phyloP scores from a whole-genome alignment of 2,329 filamentous ascomycete genomes.

The Botrytis paeoniae region DNA sequence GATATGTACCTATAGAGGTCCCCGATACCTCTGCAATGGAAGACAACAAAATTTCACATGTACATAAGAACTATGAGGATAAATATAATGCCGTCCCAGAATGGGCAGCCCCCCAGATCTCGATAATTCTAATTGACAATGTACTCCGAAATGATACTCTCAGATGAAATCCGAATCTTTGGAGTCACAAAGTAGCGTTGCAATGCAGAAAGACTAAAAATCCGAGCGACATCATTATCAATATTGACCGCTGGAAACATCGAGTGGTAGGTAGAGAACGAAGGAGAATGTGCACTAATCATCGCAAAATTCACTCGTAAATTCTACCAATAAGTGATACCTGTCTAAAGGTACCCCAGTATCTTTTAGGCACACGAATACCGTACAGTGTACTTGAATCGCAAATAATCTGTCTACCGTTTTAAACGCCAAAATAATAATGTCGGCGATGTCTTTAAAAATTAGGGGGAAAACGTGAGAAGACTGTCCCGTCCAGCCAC shows the following conservation, averaged over 20 bases:
- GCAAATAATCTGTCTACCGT: constrained; percentile 3
- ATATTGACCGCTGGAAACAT: neutral
- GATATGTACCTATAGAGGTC: constrained; percentile 11
- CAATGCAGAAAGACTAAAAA: constrained; percentile 7
- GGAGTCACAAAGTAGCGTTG: neutral
- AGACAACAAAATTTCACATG: neutral
- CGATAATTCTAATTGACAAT: neutral
- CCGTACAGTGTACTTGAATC: neutral
- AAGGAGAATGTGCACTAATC: neutral
- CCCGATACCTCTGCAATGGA: constrained; percentile 15
- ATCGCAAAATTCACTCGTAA: constrained; percentile 3
- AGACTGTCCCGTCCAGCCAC: neutral
- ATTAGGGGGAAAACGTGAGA: neutral
- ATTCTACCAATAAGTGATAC: constrained; percentile 13
- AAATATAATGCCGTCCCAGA: neutral
- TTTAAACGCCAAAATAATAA: constrained; percentile 12
- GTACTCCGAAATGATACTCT: constrained; percentile 1
- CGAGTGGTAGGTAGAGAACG: neutral
- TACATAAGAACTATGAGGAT: neutral
- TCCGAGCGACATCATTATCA: neutral
- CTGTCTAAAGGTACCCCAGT: constrained; percentile 1
- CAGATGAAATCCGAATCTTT: neutral
- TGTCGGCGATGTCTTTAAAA: constrained; percentile 8
- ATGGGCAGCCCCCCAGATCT: neutral
- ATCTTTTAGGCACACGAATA: neutral